These are phyloP conservation scores for Candida cerambycidarum DNA, from an alignment of 805 yeast species.

Conservation along the genomic window DNA sequence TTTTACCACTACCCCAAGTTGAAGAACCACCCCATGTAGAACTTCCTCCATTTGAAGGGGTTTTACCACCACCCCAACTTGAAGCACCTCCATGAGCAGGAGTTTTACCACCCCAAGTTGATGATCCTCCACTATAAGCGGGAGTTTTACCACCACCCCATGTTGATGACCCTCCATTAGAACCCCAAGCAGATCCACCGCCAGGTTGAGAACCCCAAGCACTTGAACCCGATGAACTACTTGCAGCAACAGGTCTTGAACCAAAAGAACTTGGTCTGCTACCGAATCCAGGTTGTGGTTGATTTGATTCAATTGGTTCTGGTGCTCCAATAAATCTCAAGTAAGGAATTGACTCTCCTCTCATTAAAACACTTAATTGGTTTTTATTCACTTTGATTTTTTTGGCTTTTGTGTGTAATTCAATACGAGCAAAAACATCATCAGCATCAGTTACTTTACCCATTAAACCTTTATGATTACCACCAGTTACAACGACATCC, in stretches of 20 bases:
- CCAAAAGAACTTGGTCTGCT: constrained; percentile 13
- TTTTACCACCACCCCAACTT: constrained; percentile 39
- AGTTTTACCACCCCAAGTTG: constrained; percentile 49
- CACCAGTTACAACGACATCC: constrained; percentile 79
- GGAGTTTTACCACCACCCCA: constrained; percentile 45
- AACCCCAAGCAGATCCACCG: constrained; percentile 55
- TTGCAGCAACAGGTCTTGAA: constrained; percentile 17
- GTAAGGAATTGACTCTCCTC: constrained; percentile 72
- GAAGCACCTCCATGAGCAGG: constrained; percentile 46
- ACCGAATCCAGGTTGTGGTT: constrained; percentile 14
- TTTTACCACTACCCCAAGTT: constrained; percentile 13
- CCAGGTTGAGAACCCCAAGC: constrained; percentile 18
- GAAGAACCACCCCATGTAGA: constrained; percentile 23
- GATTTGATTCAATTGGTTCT: constrained; percentile 6
- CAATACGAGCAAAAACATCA: constrained; percentile 88
- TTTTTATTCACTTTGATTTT: constrained; percentile 80
- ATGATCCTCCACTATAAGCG: constrained; percentile 36
- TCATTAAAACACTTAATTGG: constrained; percentile 69
- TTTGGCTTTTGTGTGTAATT: constrained; percentile 88
- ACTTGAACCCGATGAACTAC: constrained; percentile 18
- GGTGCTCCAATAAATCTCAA: constrained; percentile 68
- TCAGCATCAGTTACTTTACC: constrained; percentile 94
- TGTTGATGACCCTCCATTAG: constrained; percentile 48
- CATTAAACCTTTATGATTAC: constrained; percentile 93
- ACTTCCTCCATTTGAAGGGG: constrained; percentile 20